Conservation (phyloP, 2,329 filamentous ascomycete species). For the Fusarium concolor region DNA sequence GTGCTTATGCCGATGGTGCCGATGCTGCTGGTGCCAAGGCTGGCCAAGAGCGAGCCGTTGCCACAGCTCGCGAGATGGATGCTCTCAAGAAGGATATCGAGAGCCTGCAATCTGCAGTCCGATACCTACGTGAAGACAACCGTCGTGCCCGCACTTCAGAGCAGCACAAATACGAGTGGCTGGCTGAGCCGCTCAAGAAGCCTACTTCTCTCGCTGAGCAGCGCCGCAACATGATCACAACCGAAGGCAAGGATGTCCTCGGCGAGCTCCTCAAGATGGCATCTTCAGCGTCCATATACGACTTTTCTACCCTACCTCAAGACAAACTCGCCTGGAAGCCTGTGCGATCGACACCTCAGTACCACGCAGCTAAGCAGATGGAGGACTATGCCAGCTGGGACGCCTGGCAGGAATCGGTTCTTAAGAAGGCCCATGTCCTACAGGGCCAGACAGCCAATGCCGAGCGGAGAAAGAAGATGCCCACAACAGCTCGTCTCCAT, state of each 20-base stretch:
- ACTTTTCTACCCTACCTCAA: conserved; percentile 67
- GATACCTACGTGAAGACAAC: conserved; percentile 76
- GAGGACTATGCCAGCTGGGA: conserved; percentile 74
- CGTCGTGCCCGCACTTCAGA: conserved; percentile 69
- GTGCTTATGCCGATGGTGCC: conserved; percentile 65
- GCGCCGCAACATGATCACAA: conserved; percentile 63
- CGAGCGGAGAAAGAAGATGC: conserved; percentile 45
- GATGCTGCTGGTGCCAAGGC: conserved; percentile 65
- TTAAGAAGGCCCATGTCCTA: conserved; percentile 63
- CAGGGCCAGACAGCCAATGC: conserved; percentile 37
- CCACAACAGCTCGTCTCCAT: conserved; percentile 60
- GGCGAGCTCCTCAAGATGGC: conserved; percentile 73
- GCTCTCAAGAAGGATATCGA: conserved; percentile 75
- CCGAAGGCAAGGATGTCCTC: conserved; percentile 73
- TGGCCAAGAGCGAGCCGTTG: conserved; percentile 74
- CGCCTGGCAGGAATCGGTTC: conserved; percentile 66
- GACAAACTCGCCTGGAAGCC: conserved; percentile 76
- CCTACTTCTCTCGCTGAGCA: conserved; percentile 59
- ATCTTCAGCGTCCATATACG: conserved; percentile 65
- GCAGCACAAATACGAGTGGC: conserved; percentile 69
- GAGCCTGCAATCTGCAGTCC: conserved; percentile 71
- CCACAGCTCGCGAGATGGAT: conserved; percentile 79
- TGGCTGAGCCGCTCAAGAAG: conserved; percentile 68
- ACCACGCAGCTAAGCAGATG: conserved; percentile 72
- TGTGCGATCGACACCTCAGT: conserved; percentile 71